phyloP scores from a whole-genome alignment of 2,329 filamentous ascomycete species.

The Periconia sp. region DNA sequence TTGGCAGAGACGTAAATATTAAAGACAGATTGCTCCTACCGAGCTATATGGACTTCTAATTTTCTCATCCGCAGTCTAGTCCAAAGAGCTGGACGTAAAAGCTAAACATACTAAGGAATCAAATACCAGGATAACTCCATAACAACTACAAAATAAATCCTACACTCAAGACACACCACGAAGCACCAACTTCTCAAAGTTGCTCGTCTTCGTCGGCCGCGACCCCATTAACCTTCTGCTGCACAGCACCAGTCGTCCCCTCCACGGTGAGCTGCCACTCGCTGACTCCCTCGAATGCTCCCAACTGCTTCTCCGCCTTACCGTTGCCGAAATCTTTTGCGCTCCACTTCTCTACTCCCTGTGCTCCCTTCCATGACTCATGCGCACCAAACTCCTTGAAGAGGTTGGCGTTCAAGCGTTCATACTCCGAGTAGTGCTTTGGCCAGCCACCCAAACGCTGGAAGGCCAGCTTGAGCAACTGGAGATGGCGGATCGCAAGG shows the following conservation, averaged over 20 bases:
- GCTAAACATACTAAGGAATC: too few relatives aligned
- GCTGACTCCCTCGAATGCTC: conserved; percentile 31
- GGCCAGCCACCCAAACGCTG: conserved; percentile 49
- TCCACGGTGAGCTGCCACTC: conserved; percentile 33
- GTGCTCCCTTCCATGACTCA: conserved; percentile 43
- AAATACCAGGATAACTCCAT: too few relatives aligned
- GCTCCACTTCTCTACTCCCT: conserved; percentile 53
- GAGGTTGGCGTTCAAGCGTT: conserved; percentile 49
- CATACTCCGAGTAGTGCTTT: conserved; percentile 53
- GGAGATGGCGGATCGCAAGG: conserved; percentile 39
- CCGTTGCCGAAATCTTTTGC: conserved; percentile 49
- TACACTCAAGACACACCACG: too few relatives aligned
- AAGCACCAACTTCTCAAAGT: too few relatives aligned
- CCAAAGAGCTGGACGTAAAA: too few relatives aligned
- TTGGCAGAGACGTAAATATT: too few relatives aligned
- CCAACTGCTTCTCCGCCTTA: conserved; percentile 48
- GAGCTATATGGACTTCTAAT: too few relatives aligned
- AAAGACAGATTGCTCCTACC: too few relatives aligned
- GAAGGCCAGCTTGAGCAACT: conserved; percentile 43
- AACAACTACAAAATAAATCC: too few relatives aligned
- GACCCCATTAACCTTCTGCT: not conserved
- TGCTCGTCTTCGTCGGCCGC: too few relatives aligned
- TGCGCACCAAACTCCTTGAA: conserved; percentile 43
- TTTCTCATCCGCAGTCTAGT: too few relatives aligned
- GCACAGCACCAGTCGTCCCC: not conserved